Conservation (phyloP, 164 flowering plant genomes). For the Vitis cinerea region DNA sequence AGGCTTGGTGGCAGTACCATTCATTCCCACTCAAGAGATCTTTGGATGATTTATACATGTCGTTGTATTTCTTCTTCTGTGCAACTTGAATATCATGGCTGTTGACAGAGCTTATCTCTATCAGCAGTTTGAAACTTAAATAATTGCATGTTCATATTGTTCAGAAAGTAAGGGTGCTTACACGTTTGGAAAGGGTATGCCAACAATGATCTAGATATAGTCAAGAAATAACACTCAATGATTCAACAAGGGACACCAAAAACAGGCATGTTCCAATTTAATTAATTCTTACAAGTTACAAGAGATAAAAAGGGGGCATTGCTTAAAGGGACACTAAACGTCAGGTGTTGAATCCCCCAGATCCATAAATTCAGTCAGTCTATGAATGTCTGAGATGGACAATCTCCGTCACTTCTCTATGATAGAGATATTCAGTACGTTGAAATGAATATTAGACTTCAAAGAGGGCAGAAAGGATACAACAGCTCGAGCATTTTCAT, state of each 20-base stretch:
- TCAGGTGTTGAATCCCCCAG: background rate
- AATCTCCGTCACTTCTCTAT: background rate
- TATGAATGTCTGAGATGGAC: background rate
- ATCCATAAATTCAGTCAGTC: background rate
- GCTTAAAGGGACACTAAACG: background rate
- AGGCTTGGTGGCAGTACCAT: conserved; percentile 98
- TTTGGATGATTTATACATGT: conserved; percentile 64
- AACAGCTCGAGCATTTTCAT: conserved; percentile 91
- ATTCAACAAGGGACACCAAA: background rate
- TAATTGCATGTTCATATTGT: background rate
- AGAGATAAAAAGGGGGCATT: background rate
- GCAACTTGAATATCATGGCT: conserved; percentile 82
- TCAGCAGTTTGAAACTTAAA: conserved; percentile 7
- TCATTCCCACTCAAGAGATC: conserved; percentile 77
- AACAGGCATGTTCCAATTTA: background rate
- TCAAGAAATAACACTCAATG: conserved; percentile 36
- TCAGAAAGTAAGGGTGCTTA: conserved; percentile 35
- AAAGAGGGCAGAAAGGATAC: conserved; percentile 72
- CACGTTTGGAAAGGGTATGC: conserved; percentile 95
- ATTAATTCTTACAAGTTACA: background rate
- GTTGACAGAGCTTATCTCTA: conserved; percentile 18
- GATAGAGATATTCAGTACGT: background rate
- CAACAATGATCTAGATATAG: conserved; percentile 72
- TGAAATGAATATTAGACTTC: conserved; percentile 2
- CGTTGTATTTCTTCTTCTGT: conserved; percentile 86